Evolutionary conservation across 2,329 filamentous ascomycete genomes (phyloP).

Genomic region (Corinectria fuckeliana): DNA sequence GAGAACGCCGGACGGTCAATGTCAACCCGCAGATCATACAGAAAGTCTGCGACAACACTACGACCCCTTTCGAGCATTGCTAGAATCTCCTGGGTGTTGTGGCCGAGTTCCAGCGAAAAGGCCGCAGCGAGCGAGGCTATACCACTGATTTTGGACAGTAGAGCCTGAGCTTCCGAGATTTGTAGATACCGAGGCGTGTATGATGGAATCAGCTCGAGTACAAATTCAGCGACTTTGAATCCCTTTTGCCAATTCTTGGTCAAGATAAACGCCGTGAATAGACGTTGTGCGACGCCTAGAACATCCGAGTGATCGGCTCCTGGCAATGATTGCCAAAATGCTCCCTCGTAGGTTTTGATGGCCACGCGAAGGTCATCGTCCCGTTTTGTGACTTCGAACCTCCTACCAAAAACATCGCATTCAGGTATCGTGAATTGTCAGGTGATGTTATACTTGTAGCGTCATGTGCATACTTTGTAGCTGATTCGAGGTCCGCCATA

Average conservation of each 20-base stretch:
- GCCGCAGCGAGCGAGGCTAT: background rate
- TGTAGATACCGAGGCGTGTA: background rate
- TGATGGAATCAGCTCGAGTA: background rate
- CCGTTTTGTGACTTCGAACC: too few relatives aligned
- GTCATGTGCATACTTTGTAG: too few relatives aligned
- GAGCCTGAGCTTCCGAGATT: background rate
- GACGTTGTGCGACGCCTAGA: background rate
- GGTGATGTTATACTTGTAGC: too few relatives aligned
- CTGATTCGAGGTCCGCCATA: too few relatives aligned
- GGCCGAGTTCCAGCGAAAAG: background rate
- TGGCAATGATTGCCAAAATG: too few relatives aligned
- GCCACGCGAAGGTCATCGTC: too few relatives aligned
- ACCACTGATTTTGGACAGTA: background rate
- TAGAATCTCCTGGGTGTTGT: background rate
- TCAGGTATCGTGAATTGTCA: too few relatives aligned
- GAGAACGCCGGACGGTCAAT: background rate
- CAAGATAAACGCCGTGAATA: background rate
- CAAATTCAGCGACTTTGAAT: background rate
- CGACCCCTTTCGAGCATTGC: background rate
- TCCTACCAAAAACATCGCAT: too few relatives aligned
- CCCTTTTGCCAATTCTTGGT: background rate
- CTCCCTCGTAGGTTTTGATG: too few relatives aligned
- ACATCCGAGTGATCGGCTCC: background rate
- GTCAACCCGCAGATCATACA: background rate
- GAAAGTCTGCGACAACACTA: background rate